phyloP scores from a whole-genome alignment of 306 rosid genomes.

The Comarum palustre region DNA sequence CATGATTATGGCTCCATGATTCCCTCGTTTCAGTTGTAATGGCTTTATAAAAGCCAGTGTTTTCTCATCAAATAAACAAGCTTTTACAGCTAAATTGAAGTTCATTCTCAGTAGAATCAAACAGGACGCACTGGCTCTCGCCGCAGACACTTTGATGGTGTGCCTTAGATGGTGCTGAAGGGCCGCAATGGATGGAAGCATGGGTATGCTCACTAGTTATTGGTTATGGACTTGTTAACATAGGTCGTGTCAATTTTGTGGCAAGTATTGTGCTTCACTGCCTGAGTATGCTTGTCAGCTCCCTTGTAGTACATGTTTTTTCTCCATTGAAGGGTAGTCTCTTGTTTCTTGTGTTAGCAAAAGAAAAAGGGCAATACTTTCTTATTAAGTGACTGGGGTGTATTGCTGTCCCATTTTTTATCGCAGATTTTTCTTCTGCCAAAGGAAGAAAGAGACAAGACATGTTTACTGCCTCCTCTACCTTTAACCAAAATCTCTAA shows the following conservation, averaged over 20 bases:
- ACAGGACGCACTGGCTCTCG: no score
- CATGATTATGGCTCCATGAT: no score
- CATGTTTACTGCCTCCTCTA: neutral
- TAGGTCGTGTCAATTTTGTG: slow-evolving; percentile 5
- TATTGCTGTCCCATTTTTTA: neutral
- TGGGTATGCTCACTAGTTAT: slow-evolving; percentile 62
- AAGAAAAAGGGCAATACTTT: neutral
- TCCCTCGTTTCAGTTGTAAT: no score
- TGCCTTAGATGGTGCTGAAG: slow-evolving; percentile 99
- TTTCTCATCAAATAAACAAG: no score
- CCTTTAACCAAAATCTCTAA: neutral
- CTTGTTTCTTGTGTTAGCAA: neutral
- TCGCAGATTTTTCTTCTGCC: neutral
- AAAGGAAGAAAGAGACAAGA: neutral
- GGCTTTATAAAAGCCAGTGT: no score
- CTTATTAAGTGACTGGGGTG: neutral
- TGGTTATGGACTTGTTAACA: slow-evolving; percentile 16
- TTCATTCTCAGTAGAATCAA: no score
- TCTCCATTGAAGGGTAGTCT: neutral
- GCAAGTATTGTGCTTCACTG: slow-evolving; percentile 13
- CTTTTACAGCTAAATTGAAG: no score
- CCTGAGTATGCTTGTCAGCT: slow-evolving; percentile 17
- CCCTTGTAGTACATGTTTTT: neutral
- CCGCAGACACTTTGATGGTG: no score
- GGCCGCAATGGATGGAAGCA: slow-evolving; percentile 99